Base-by-base conservation (phyloP, 169 alveolate genomes). In the Babesia sp. region DNA sequence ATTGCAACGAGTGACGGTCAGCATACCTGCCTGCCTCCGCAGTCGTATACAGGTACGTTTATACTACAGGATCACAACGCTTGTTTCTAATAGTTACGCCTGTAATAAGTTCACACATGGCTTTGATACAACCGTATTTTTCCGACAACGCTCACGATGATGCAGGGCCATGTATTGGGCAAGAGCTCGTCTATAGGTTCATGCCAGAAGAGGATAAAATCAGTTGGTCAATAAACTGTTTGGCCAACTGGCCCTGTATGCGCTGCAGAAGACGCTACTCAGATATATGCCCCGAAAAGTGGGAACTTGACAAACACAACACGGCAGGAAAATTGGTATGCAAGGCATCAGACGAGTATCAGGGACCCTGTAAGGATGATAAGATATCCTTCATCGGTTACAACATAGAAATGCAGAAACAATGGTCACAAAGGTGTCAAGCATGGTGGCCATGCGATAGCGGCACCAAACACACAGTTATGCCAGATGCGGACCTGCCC, bases 161-260 rank as follows among this genome's bases (percentile, higher is more conserved):
- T 31, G 41, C 56, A 88, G 93, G 93, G 22, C 93, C 93, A 4
- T 88, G 93, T 54, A 58, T 72, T 41, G 93, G 91, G 50, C 85
- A 88, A 31, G 89, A 84, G 22, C 70, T 88, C 22, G 79, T 73
- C 20, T 75, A 84, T 70, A 61, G 81, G 44, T 39, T 63, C 9
- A 88, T 88, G 90, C 67, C 78, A 26, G 86, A 48, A 44, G 78
- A 70, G 53, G 85, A 71, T 59, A 88, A 88, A 60, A 70, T 74
- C 41, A 61, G 50, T 31, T 88, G 91, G 91, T 59, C 93, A 28
- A 63, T 44, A 26, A 60, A 74, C 39, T 88, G 93, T 54, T 74
- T 84, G 82, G 81, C 90, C 34, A 81, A 74, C 74, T 88, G 93
- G 93, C 93, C 93, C 18, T 88, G 93, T 70, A 78, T 63, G 36